Base-by-base conservation (phyloP, 495 filamentous ascomycete species). In the Rostrohypoxylon terebratum region DNA sequence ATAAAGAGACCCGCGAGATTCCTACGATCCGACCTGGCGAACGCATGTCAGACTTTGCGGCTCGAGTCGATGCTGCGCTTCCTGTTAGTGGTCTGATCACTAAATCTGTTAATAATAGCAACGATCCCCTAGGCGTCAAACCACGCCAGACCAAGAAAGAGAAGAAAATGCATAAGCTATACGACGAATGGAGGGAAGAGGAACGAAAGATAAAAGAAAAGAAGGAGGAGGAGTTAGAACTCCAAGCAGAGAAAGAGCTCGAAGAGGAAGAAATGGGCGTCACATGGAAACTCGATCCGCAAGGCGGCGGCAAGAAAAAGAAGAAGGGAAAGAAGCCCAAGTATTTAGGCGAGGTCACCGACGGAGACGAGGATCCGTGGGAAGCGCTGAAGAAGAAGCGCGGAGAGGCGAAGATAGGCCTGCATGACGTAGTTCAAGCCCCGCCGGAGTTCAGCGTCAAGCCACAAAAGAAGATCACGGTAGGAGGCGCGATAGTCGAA, bases 31-130 rank as follows among this genome's bases (percentile, higher is more conserved):
- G 87, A 10, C 93, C 94, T 0, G 92, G 92, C 18, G 96, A 99
- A 80, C 85, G 86, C 25, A 83, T 99, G 65, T 89, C 88, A 1
- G 92, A 96, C 63, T 99, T 97, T 77, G 82, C 88, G 2, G 90
- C 92, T 42, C 89, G 96, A 5, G 96, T 99, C 7, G 91, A 98
- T 75, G 91, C 92, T 28, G 90, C 92, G 1, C 81, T 99, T 21
- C 96, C 96, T 0, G 78, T 99, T 9, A 81, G 88, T 16, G 87
- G 85, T 0, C 80, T 92, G 68, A 87, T 90, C 18, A 86, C 80
- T 71, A 86, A 87, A 58, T 81, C 82, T 3, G 76, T 80, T 21
- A 80, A 78, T 51, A 78, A 77, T 21, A 84, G 85, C 45, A 85
- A 83, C 59, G 86, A 87, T 76, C 77, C 85, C 65, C 44, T 88